Conservation (phyloP, 441 rosid species). For the Populus hybrid region DNA sequence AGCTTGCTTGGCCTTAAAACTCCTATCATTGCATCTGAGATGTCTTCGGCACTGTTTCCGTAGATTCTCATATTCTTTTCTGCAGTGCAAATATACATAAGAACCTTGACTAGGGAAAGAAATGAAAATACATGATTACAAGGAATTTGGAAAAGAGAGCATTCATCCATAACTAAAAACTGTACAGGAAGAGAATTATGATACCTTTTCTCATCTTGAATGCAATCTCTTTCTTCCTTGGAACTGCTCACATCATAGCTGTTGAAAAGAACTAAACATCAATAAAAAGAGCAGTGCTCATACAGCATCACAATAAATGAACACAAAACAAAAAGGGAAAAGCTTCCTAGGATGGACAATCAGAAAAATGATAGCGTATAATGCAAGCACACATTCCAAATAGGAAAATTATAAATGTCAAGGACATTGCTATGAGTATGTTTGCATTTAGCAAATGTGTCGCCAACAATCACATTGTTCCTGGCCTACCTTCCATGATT, state of each 20-base stretch:
- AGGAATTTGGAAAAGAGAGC: neutral
- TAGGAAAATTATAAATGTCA: too few species aligned
- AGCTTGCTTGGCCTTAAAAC: conserved; percentile 32
- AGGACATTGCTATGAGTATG: too few species aligned
- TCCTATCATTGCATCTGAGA: conserved; percentile 35
- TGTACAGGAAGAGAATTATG: neutral
- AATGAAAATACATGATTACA: neutral
- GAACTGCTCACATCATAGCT: conserved; percentile 72
- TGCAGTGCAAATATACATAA: conserved; percentile 31
- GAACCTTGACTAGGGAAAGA: conserved; percentile 5
- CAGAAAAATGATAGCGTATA: too few species aligned
- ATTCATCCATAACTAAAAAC: conserved; percentile 1
- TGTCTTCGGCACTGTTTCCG: conserved; percentile 52
- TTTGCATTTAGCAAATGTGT: too few species aligned
- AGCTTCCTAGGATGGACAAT: neutral
- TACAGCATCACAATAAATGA: neutral
- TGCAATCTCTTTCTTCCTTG: conserved; percentile 56
- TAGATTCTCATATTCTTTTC: conserved; percentile 66
- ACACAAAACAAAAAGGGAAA: neutral
- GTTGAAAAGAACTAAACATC: conserved; percentile 18
- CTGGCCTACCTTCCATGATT: too few species aligned
- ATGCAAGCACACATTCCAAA: too few species aligned
- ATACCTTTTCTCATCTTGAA: conserved; percentile 58
- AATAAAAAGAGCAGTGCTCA: neutral
- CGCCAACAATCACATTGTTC: too few species aligned